Percentiles rank a stretch among this genome's conserved stretches.
phyloP scores from a whole-genome alignment of 768 basidiomycete genomes.

The Boletus vinaceobasis region DNA sequence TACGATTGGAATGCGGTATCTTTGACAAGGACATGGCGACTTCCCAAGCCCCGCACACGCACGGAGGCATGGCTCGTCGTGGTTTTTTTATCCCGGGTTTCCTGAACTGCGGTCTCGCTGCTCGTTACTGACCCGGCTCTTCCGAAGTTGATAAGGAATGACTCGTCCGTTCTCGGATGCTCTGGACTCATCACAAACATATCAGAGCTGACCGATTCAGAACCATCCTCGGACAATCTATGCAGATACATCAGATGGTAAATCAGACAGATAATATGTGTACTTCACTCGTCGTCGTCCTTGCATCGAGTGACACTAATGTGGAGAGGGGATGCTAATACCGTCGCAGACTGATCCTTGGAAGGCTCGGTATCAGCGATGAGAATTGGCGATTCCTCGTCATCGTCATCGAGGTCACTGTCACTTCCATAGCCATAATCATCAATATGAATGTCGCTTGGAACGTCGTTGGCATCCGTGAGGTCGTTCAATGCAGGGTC shows the following conservation, averaged over 20 bases:
- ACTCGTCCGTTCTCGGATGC: constrained; percentile 2
- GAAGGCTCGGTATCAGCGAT: neutral
- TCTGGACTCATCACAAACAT: constrained; percentile 16
- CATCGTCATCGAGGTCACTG: neutral
- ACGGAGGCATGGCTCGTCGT: neutral
- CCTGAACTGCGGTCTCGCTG: neutral
- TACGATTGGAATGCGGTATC: constrained; percentile 28
- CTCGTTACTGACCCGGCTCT: neutral
- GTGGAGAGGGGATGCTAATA: neutral
- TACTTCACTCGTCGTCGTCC: constrained; percentile 7
- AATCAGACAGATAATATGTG: neutral
- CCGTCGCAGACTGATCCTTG: neutral
- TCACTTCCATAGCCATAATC: too few species aligned
- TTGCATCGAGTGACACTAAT: neutral
- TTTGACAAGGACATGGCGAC: constrained; percentile 21
- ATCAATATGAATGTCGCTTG: neutral
- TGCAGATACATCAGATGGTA: neutral
- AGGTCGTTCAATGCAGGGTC: constrained; percentile 16
- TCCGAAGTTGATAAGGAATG: neutral
- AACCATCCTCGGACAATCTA: constrained; percentile 14
- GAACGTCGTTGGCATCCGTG: constrained; percentile 4
- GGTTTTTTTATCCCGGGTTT: neutral
- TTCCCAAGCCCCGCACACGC: neutral
- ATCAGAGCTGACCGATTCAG: constrained; percentile 16
- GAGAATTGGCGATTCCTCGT: constrained; percentile 5